A percentile compares a stretch with the other conserved stretches of the same genome.
Evolutionary conservation across 306 rosid genomes (phyloP).

Genomic region (Rosa lucieae): DNA sequence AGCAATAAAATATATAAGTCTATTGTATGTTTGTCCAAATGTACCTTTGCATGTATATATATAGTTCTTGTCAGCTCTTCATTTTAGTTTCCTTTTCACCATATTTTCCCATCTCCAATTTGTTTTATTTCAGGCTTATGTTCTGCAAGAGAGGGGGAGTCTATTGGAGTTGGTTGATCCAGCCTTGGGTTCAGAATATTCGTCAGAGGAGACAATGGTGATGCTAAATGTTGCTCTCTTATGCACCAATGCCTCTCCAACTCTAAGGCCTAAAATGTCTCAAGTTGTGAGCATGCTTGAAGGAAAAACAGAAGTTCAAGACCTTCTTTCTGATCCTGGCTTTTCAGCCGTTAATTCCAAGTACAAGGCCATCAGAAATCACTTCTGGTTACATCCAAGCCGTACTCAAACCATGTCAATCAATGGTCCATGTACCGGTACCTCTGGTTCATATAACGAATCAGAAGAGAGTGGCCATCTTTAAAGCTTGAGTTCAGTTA

Average conservation of each 20-base stretch:
- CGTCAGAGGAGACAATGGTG: conserved; percentile 66
- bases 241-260: conserved; percentile 94
- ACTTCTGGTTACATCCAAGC: conserved; percentile 82
- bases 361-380: conserved; percentile 55
- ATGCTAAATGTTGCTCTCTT: conserved; percentile 87
- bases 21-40: not conserved
- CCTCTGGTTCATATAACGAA: conserved; percentile 47
- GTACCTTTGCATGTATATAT: not conserved
- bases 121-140: conserved; percentile 63
- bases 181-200: conserved; percentile 68
- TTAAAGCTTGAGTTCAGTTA: conserved; percentile 37
- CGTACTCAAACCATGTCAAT: conserved; percentile 58
- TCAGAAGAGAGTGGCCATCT: conserved; percentile 41
- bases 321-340: conserved; percentile 73
- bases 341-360: conserved; percentile 65
- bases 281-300: conserved; percentile 96
- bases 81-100: not conserved
- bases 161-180: conserved; percentile 90
- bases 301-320: conserved; percentile 79
- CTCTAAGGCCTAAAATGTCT: conserved; percentile 81
- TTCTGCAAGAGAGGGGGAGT: conserved; percentile 82
- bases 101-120: conserved; percentile 7
- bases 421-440: conserved; percentile 40
- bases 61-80: not conserved
- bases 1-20: not conserved